phyloP scores from a whole-genome alignment of 306 rosid genomes.

The Comarum palustre region DNA sequence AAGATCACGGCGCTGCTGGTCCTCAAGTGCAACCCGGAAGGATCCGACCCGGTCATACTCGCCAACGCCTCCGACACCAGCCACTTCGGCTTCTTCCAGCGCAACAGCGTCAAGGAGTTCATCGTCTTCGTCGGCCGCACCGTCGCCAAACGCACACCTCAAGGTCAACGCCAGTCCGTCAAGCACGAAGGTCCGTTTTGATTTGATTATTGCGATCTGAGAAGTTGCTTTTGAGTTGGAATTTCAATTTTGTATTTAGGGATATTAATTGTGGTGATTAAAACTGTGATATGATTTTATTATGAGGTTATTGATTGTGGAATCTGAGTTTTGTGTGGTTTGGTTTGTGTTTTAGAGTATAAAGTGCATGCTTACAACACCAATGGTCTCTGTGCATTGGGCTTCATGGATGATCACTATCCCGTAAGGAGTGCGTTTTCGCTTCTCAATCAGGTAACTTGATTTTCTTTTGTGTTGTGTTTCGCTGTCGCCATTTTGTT shows the following conservation, averaged over 20 bases:
- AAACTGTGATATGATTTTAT: not conserved
- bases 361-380: conserved; percentile 86
- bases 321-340: not conserved
- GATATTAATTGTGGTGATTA: not conserved
- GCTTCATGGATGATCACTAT: conserved; percentile 97
- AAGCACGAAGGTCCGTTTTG: conserved; percentile 78
- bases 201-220: not conserved
- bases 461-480: not conserved
- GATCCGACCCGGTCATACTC: conserved; percentile 76
- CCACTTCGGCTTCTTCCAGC: conserved; percentile 87
- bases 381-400: conserved; percentile 95
- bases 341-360: conserved; percentile 47
- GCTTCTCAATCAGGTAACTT: conserved; percentile 71
- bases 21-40: conserved; percentile 78
- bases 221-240: no score
- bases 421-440: conserved; percentile 94
- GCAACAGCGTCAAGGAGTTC: conserved; percentile 87
- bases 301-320: not conserved
- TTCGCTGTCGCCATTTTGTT: not conserved
- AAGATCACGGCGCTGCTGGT: conserved; percentile 91
- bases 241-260: not conserved
- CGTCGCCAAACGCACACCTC: conserved; percentile 86
- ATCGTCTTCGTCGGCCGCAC: conserved; percentile 89
- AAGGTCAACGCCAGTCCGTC: conserved; percentile 89
- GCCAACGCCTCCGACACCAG: conserved; percentile 68